Evolutionary conservation across 768 basidiomycete species (phyloP), one percentile per base, ranked within the genome.

Genomic region (Neoboletus brunneissimus): DNA sequence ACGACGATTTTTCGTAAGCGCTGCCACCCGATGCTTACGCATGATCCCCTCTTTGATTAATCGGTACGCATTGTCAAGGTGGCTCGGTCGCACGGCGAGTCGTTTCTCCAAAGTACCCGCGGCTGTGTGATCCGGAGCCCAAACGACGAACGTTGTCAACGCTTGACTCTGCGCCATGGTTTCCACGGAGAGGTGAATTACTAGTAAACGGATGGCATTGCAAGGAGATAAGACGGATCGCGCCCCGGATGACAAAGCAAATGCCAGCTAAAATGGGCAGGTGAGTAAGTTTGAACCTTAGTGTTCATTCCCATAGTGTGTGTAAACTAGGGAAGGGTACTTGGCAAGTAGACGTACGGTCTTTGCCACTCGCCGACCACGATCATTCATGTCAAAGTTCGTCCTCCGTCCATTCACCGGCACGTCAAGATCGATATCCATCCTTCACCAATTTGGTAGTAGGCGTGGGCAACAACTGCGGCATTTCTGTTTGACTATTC

Each of bases 121-220:
- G 29, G 85, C 83, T 10, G 80, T 77, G 57, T 77, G 79, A 66
- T 90, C 87, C 2, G 87, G 87, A 2, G 86, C 86, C 61, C 83
- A 88, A 37, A 88, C 79, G 34, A 86, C 65, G 60, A 84, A 85
- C 44, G 66, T 72, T 54, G 51, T 31, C 41, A 60, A 47, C 8
- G 40, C n/a, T 54, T 60, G 50, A 12, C 47, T 48, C 3, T 59
- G 55, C 29, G 68, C 42, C 66, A 70, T 70, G 47, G 29, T 22
- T 52, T n/a, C 37, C 35, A n/a, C 29, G 49, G 31, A 43, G 32
- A 8, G 34, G 27, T 20, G 32, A 20, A 22, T 2, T 29, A 29
- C 29, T 27, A 9, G 13, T 15, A 12, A 27, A 15, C 5, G 22
- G 29, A 12, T 1, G 22, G 5, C 27, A 8, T 25, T 31, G 45